Percentiles rank a stretch among this genome's conserved stretches.
These are phyloP conservation scores for Trichoderma arundinaceum DNA, from an alignment of 2,329 filamentous ascomycete genomes.

Conservation along the genomic window DNA sequence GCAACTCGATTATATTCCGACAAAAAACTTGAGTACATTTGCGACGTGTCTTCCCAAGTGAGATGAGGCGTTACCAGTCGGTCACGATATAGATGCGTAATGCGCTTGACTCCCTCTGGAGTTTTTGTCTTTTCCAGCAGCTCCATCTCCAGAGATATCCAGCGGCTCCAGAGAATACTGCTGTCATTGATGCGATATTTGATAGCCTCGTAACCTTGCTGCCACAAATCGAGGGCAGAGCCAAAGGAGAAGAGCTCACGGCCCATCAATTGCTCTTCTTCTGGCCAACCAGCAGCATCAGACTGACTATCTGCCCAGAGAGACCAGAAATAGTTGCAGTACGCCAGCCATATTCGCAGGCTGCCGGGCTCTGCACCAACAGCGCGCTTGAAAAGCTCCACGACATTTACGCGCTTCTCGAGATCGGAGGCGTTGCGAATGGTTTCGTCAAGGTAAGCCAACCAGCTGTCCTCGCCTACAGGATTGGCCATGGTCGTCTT, in stretches of 20 bases:
- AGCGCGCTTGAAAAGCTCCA: slow-evolving; percentile 75
- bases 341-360: slow-evolving; percentile 74
- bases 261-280: slow-evolving; percentile 72
- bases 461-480: slow-evolving; percentile 77
- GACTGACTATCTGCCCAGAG: slow-evolving; percentile 69
- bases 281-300: slow-evolving; percentile 59
- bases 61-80: slow-evolving; percentile 75
- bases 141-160: slow-evolving; percentile 73
- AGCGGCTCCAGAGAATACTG: slow-evolving; percentile 79
- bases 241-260: slow-evolving; percentile 74
- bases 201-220: slow-evolving; percentile 72
- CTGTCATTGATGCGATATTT: slow-evolving; percentile 78
- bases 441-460: slow-evolving; percentile 77
- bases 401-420: slow-evolving; percentile 70
- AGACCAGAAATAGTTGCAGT: slow-evolving; percentile 78
- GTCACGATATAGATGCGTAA: slow-evolving; percentile 72
- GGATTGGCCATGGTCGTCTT: slow-evolving; percentile 56
- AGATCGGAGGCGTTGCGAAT: slow-evolving; percentile 64
- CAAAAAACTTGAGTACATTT: slow-evolving; percentile 75
- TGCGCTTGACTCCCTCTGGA: slow-evolving; percentile 63
- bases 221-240: slow-evolving; percentile 70
- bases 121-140: slow-evolving; percentile 64
- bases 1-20: slow-evolving; percentile 71
- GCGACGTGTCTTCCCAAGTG: slow-evolving; percentile 75
- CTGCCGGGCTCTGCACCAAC: slow-evolving; percentile 75